These are phyloP conservation scores for Yamadazyma mexicana DNA, from an alignment of 1,139 yeast species.

Conservation along the genomic window DNA sequence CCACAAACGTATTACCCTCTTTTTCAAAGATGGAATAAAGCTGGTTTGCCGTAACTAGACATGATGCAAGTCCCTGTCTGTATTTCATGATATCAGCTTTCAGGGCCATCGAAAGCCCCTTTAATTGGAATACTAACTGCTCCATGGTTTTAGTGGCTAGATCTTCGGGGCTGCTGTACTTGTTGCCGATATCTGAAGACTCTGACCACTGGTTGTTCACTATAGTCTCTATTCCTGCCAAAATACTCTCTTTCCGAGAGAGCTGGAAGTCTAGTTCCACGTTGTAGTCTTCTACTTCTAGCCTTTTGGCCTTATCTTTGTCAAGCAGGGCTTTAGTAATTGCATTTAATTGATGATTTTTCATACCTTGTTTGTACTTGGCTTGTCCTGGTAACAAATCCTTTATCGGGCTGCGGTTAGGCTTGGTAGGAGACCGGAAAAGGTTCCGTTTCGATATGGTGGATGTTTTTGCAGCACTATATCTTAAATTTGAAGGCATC, in stretches of 20 bases:
- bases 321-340: slow-evolving; percentile 3
- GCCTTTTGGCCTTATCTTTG: slow-evolving; percentile 9
- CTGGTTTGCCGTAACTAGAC: slow-evolving; percentile 40
- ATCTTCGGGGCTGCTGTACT: slow-evolving; percentile 20
- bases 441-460: slow-evolving; percentile 25
- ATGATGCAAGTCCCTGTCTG: slow-evolving; percentile 33
- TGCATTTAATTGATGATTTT: slow-evolving; percentile 2
- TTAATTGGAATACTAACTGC: slow-evolving; percentile 32
- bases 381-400: slow-evolving; percentile 27
- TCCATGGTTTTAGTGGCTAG: slow-evolving; percentile 20
- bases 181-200: slow-evolving; percentile 24
- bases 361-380: slow-evolving; percentile 22
- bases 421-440: slow-evolving; percentile 25
- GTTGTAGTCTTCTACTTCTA: slow-evolving; percentile 33
- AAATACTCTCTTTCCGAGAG: slow-evolving; percentile 29
- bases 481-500: slow-evolving; percentile 31
- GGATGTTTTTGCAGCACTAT: slow-evolving; percentile 46
- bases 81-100: slow-evolving; percentile 42
- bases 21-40: slow-evolving; percentile 41
- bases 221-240: slow-evolving; percentile 35
- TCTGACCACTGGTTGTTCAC: slow-evolving; percentile 43
- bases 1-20: slow-evolving; percentile 47
- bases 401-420: slow-evolving; percentile 19
- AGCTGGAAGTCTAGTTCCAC: slow-evolving; percentile 44
- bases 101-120: slow-evolving; percentile 32